Conservation (phyloP, 2,329 filamentous ascomycete species). For the Teratosphaeria nubilosa region DNA sequence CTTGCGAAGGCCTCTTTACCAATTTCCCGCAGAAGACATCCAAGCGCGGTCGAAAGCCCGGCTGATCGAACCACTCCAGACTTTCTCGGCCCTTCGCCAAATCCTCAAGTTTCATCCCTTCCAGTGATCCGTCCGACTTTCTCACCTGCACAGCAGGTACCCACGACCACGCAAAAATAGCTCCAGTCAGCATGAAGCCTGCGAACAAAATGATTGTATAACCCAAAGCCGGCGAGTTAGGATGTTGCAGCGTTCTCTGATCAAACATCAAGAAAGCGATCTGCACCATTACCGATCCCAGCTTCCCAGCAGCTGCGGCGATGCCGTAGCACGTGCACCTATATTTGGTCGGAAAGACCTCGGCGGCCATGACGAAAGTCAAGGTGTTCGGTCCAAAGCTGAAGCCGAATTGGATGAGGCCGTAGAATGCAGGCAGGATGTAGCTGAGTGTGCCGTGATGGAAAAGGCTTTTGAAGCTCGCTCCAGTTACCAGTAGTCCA, state of each 20-base stretch:
- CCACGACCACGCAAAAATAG: constrained; percentile 8
- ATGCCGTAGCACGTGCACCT: constrained; percentile 45
- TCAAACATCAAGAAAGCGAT: constrained; percentile 23
- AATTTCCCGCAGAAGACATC: neutral
- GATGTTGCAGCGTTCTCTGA: neutral
- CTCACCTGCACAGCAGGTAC: constrained; percentile 7
- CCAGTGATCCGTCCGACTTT: neutral
- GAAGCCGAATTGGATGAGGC: constrained; percentile 38
- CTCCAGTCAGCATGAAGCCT: constrained; percentile 8
- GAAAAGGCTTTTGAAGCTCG: constrained; percentile 28
- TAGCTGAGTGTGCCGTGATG: constrained; percentile 19
- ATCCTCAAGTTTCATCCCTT: neutral
- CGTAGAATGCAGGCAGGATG: constrained; percentile 32
- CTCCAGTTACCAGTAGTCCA: constrained; percentile 34
- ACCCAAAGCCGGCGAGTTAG: constrained; percentile 8
- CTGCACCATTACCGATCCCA: constrained; percentile 40
- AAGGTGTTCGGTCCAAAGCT: constrained; percentile 33
- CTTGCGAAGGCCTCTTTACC: neutral
- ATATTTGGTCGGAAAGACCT: constrained; percentile 47
- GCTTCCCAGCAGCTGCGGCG: constrained; percentile 43
- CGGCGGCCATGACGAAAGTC: constrained; percentile 38
- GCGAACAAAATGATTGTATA: constrained; percentile 9
- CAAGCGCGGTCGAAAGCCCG: neutral
- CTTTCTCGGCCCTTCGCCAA: neutral
- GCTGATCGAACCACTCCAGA: neutral